Percentiles rank a stretch among this genome's conserved stretches.
Evolutionary conservation across 1,139 yeast species (phyloP).

Genomic region (Geotrichum histeridarum): DNA sequence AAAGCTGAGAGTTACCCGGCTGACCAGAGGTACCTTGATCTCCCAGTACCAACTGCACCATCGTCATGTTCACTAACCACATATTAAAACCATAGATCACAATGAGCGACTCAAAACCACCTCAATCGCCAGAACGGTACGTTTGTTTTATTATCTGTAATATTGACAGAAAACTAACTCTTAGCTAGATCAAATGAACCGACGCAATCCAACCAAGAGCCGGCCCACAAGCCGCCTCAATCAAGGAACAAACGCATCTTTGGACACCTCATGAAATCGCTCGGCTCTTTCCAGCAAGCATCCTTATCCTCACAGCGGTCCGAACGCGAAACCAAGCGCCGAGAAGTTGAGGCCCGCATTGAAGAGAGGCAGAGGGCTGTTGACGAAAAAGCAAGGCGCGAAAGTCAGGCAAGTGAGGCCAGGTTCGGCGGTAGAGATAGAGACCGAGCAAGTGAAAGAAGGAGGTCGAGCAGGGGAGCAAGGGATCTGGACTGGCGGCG

Average conservation of each 20-base stretch:
- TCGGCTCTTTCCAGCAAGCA: conserved; percentile 5
- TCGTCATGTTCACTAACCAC: too few relatives aligned
- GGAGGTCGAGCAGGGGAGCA: not conserved
- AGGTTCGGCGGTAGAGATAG: not conserved
- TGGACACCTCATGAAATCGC: conserved; percentile 16
- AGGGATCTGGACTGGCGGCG: not conserved
- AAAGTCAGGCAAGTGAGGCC: not conserved
- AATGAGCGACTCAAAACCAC: too few relatives aligned
- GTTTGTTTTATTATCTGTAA: not conserved
- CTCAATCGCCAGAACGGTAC: too few relatives aligned
- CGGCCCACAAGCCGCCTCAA: not conserved
- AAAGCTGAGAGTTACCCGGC: conserved; percentile 5
- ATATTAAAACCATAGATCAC: too few relatives aligned
- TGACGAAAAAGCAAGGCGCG: not conserved
- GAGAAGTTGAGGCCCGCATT: conserved; percentile 16
- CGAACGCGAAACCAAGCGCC: conserved; percentile 9
- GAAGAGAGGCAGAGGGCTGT: conserved; percentile 6
- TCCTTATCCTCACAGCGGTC: not conserved
- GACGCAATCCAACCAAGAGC: too few relatives aligned
- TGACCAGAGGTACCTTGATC: too few relatives aligned
- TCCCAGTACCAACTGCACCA: too few relatives aligned
- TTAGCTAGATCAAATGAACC: too few relatives aligned
- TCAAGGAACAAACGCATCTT: conserved; percentile 17
- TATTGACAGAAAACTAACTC: not conserved
- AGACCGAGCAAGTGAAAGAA: not conserved